Percentiles rank a stretch among this genome's conserved stretches.
Conservation (phyloP, 305 asterid species). For the Fraxinus dipetala region DNA sequence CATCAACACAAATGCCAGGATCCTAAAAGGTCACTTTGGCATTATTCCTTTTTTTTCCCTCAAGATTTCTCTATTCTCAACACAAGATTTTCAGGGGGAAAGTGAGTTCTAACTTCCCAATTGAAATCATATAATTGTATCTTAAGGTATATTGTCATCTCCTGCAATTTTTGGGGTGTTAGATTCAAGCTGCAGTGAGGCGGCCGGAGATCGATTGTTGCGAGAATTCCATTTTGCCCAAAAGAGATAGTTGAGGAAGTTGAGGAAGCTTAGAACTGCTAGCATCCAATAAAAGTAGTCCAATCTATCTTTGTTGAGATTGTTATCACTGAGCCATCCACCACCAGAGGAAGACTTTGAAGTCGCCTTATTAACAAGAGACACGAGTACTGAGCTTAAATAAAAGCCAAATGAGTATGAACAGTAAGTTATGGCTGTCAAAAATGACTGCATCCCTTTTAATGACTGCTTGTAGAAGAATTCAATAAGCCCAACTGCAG, state of each 20-base stretch:
- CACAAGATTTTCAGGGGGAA: slow-evolving; percentile 6
- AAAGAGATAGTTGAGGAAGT: slow-evolving; percentile 65
- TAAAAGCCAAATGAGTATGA: slow-evolving; percentile 80
- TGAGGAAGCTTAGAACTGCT: slow-evolving; percentile 61
- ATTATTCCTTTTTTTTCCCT: not conserved
- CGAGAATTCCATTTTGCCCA: slow-evolving; percentile 68
- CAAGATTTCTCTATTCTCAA: slow-evolving; percentile 11
- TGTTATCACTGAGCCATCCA: slow-evolving; percentile 68
- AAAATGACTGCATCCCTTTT: slow-evolving; percentile 64
- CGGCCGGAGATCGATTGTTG: slow-evolving; percentile 19
- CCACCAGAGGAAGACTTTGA: slow-evolving; percentile 20
- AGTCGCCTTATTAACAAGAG: slow-evolving; percentile 65
- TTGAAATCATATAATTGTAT: slow-evolving; percentile 13
- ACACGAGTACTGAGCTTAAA: slow-evolving; percentile 63
- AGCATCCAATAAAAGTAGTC: slow-evolving; percentile 75
- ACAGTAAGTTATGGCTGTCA: slow-evolving; percentile 67
- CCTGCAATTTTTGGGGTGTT: slow-evolving; percentile 38
- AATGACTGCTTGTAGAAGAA: slow-evolving; percentile 73
- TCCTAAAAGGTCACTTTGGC: slow-evolving; percentile 1
- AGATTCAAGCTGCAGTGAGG: slow-evolving; percentile 18
- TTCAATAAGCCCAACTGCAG: slow-evolving; percentile 79
- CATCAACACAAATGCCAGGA: slow-evolving; percentile 25
- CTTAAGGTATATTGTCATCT: slow-evolving; percentile 40
- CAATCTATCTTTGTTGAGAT: slow-evolving; percentile 72
- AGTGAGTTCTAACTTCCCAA: not conserved